phyloP scores from a whole-genome alignment of 495 filamentous ascomycete species.

The Chlorociboria aeruginascens region DNA sequence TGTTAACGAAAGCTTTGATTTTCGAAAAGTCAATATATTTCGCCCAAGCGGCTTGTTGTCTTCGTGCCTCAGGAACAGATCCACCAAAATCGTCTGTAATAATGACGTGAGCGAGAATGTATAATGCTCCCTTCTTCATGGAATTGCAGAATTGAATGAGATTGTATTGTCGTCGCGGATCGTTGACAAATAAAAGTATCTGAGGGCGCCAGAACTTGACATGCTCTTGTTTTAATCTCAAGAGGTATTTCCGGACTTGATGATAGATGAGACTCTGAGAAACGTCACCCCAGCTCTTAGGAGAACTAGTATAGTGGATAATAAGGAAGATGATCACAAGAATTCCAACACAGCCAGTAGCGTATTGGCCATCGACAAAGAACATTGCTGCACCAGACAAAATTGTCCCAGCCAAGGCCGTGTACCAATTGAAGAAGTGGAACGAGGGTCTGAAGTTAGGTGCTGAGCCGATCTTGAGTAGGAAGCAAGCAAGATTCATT shows the following conservation, averaged over 20 bases:
- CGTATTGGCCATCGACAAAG: conserved; percentile 78
- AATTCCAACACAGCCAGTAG: conserved; percentile 60
- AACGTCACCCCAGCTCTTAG: conserved; percentile 84
- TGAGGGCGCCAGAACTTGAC: conserved; percentile 88
- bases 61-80: conserved; percentile 67
- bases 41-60: conserved; percentile 72
- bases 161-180: conserved; percentile 62
- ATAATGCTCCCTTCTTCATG: conserved; percentile 76
- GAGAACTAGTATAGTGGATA: conserved; percentile 75
- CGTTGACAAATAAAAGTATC: conserved; percentile 74
- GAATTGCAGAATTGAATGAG: conserved; percentile 89
- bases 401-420: conserved; percentile 60
- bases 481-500: conserved; percentile 77
- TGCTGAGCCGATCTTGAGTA: conserved; percentile 84
- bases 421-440: conserved; percentile 80
- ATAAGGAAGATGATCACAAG: conserved; percentile 66
- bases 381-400: conserved; percentile 74
- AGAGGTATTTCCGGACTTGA: conserved; percentile 78
- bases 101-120: conserved; percentile 79
- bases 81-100: conserved; percentile 71
- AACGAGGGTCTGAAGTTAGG: conserved; percentile 86
- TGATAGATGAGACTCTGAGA: conserved; percentile 85
- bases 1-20: conserved; percentile 82
- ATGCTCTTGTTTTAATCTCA: conserved; percentile 73
- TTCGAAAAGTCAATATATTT: conserved; percentile 79